Conservation (phyloP, 2,329 filamentous ascomycete species). For the Alternaria conjuncta region DNA sequence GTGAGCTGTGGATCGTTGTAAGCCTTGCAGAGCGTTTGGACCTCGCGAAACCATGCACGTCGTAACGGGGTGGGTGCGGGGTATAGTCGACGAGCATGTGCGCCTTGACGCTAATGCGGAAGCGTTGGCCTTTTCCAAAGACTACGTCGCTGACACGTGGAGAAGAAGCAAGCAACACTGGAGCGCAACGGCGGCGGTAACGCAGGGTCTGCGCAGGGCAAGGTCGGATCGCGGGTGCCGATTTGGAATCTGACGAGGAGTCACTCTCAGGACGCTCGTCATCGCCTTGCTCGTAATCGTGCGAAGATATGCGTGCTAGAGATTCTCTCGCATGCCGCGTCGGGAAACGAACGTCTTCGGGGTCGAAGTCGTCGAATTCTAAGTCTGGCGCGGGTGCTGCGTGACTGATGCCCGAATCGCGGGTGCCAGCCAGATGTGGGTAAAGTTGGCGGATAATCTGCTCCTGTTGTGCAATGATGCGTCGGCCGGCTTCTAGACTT, state of each 20-base stretch:
- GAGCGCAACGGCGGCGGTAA: slow-evolving; percentile 57
- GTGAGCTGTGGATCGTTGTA: slow-evolving; percentile 3
- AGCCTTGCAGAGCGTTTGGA: slow-evolving; percentile 20
- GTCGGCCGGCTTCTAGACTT: slow-evolving; percentile 41
- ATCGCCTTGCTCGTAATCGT: slow-evolving; percentile 22
- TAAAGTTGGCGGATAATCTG: slow-evolving; percentile 56
- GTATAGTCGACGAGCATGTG: slow-evolving; percentile 52
- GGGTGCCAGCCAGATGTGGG: slow-evolving; percentile 47
- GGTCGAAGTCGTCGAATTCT: slow-evolving; percentile 47
- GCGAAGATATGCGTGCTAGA: slow-evolving; percentile 22
- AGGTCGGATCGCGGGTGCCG: slow-evolving; percentile 38
- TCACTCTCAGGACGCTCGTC: slow-evolving; percentile 27
- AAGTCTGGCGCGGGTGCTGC: slow-evolving; percentile 29
- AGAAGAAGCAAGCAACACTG: slow-evolving; percentile 52
- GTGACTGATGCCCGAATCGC: slow-evolving; percentile 14
- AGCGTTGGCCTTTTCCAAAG: slow-evolving; percentile 50
- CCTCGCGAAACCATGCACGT: slow-evolving; percentile 47
- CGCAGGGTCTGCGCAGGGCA: slow-evolving; percentile 48
- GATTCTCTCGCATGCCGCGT: slow-evolving; percentile 21
- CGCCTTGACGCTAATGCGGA: slow-evolving; percentile 54
- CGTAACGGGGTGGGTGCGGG: slow-evolving; percentile 55
- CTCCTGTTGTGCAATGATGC: slow-evolving; percentile 56
- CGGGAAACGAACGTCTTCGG: slow-evolving; percentile 47
- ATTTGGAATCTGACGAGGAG: slow-evolving; percentile 40
- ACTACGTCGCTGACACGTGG: slow-evolving; percentile 56